Evolutionary conservation across 805 yeast genomes (phyloP), one percentile per base, ranked within the genome.

Genomic region (Isabelozyma rhagii): DNA sequence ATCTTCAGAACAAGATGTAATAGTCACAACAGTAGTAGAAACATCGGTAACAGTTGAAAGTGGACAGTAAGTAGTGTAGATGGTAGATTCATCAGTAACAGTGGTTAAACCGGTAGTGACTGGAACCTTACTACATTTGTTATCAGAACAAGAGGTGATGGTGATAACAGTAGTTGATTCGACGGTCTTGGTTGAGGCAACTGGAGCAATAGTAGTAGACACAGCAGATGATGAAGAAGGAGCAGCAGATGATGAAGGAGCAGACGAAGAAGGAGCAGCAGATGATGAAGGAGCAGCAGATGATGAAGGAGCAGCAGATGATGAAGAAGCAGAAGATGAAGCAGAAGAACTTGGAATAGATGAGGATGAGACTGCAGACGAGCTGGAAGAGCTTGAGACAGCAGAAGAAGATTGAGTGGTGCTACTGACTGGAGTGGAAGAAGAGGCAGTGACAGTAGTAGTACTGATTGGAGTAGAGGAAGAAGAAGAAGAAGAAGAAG

Each of bases 1-100:
- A 61, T 66, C 48, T 51, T 62, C 61, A 15, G 65, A 54, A 57
- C 76, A 71, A 46, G 71, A 15, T n/a, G 38, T 43, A 13, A 52
- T 46, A 36, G 46, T 42, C 10, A 52, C 58, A n/a, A 45, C 54
- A 41, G 51, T 51, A n/a, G 57, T 45, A 14, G 57, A 11, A n/a
- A 29, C 8, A 14, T 27, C 14, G 17, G 45, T 49, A 36, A 42
- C 54, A 13, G 40, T 18, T n/a, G 48, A 50, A 39, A 55, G 47
- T 52, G 63, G 62, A 40, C 63, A 58, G 62, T 55, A 61, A 40
- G 63, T 61, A 51, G 62, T 59, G 58, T 59, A 59, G 44, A 52
- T 44, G 50, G 63, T 58, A 15, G 52, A 47, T 42, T 47, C 47
- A 40, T 47, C 54, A 34, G 67, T 57, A 47, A 61, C 61, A 45